These are phyloP conservation scores for Alternaria arbusti DNA, from an alignment of 2,329 filamentous ascomycete genomes.

Conservation along the genomic window DNA sequence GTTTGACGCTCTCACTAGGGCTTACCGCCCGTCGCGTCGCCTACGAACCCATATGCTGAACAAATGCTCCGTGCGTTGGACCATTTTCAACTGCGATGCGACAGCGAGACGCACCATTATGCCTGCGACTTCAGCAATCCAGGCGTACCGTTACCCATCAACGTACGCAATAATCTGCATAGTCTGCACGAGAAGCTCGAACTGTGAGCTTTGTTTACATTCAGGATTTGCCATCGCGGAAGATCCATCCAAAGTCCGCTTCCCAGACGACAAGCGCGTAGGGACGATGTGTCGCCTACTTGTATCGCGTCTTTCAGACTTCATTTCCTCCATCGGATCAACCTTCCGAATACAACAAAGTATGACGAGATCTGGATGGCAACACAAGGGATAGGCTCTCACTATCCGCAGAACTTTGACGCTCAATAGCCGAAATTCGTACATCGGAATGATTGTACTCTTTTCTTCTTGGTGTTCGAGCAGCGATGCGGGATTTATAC, in stretches of 20 bases:
- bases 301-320: not conserved
- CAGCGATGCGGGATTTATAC: not conserved
- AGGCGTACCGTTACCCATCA: not conserved
- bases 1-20: not conserved
- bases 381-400: not conserved
- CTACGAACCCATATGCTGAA: not conserved
- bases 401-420: not conserved
- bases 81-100: not conserved
- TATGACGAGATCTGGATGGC: not conserved
- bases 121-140: not conserved
- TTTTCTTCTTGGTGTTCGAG: not conserved
- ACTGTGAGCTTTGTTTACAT: not conserved
- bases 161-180: not conserved
- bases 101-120: not conserved
- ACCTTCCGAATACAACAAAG: not conserved
- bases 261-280: not conserved
- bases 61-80: not conserved
- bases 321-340: not conserved
- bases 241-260: not conserved
- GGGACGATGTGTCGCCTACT: not conserved
- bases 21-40: not conserved
- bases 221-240: not conserved
- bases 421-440: not conserved
- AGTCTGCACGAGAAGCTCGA: not conserved
- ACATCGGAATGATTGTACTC: not conserved